A percentile compares a stretch with the other conserved stretches of the same genome.
Conservation (phyloP, 257 asterid species). For the Solanum pimpinellifolium region DNA sequence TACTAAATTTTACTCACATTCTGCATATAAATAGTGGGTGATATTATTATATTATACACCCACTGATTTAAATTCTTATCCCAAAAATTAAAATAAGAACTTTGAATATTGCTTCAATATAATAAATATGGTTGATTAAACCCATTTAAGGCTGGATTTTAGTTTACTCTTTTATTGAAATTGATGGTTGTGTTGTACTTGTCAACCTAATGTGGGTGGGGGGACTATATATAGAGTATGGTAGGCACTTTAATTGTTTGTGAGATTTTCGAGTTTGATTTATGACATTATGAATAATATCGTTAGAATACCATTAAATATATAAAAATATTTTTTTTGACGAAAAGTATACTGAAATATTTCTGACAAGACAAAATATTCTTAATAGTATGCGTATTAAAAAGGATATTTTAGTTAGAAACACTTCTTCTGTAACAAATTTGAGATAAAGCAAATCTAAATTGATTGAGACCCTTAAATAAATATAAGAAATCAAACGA, state of each 20-base stretch:
- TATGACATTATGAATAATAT: neutral
- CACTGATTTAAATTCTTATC: neutral
- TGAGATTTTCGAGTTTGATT: neutral
- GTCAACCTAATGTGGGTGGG: neutral
- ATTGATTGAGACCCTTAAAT: neutral
- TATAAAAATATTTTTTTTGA: neutral
- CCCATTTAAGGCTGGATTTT: neutral
- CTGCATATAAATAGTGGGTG: neutral
- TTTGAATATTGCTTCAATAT: neutral
- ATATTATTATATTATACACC: neutral
- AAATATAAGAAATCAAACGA: neutral
- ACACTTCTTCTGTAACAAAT: too few relatives aligned
- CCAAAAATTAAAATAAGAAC: neutral
- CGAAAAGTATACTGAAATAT: neutral
- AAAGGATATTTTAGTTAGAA: neutral
- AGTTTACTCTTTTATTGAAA: neutral
- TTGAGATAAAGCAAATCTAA: neutral
- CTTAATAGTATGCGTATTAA: neutral
- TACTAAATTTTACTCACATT: neutral
- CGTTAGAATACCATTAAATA: fast-evolving
- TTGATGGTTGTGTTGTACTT: neutral
- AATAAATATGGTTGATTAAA: neutral
- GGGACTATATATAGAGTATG: neutral
- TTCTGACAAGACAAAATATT: neutral
- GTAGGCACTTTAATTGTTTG: neutral